Evolutionary conservation across 345 rosid genomes (phyloP), one percentile per base, ranked within the genome.

Genomic region (Populus tremula): DNA sequence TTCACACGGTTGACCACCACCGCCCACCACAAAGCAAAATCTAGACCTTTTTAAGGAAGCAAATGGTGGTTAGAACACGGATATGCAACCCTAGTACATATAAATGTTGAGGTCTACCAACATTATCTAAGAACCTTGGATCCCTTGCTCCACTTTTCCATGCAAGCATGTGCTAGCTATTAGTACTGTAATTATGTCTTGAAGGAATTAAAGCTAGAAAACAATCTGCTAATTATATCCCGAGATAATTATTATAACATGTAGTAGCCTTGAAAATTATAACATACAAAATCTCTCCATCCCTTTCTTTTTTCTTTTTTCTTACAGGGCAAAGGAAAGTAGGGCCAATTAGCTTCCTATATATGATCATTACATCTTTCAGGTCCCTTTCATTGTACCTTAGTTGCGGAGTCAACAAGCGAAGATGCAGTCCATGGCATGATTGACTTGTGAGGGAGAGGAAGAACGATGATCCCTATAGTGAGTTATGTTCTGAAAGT

Each of bases 371-470:
- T 54, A 17, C 25, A 41, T 33, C 17, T 59, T 69, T 49, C 12
- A 23, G 75, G 74, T 80, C 82, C 67, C 59, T 84, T 73, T 82
- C 82, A 35, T 72, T 56, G 47, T 50, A 83, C 61, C 73, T 65
- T 33, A 45, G 86, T 88, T 80, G 91, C 89, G 82, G 88, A 87
- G 89, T 88, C 89, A 87, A 87, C 84, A 88, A 88, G 89, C 84
- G 72, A 88, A 82, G 83, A 59, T 23, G 56, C 67, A 73, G 83
- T 74, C 83, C 81, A 50, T 23, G 73, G 63, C 85, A 85, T 87
- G 76, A 87, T 85, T 84, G 88, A 78, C 86, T 67, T 76, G 83
- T 64, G 82, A 74, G 83, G 70, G 62, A 50, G 73, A 25, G 67
- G 70, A 73, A 65, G 38, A 54, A 14, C 69, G 75, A 50, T 49